Percentiles rank a stretch among this genome's conserved stretches.
These are phyloP conservation scores for Exophiala viscosa DNA, from an alignment of 2,329 filamentous ascomycete genomes.

Conservation along the genomic window DNA sequence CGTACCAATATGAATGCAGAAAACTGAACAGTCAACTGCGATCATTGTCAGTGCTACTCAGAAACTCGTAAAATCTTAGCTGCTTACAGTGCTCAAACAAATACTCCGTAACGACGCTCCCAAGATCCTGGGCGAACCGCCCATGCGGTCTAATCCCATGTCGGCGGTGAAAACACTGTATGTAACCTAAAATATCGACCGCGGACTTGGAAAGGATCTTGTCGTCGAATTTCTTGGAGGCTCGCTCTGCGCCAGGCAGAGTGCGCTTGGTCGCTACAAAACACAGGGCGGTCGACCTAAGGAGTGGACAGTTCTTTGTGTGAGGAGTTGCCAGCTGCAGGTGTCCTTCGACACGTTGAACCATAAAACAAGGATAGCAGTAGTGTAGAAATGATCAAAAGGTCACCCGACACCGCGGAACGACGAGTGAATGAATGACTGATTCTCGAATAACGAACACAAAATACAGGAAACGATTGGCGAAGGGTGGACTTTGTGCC, in stretches of 20 bases:
- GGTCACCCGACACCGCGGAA: constrained; percentile 16
- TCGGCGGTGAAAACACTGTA: not conserved
- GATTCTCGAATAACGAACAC: constrained; percentile 1
- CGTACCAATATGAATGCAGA: constrained; percentile 44
- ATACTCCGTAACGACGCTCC: constrained; percentile 34
- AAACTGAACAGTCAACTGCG: constrained; percentile 43
- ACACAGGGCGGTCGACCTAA: constrained; percentile 7
- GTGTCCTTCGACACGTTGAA: constrained; percentile 10
- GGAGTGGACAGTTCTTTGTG: constrained; percentile 22
- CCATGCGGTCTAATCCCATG: constrained; percentile 20
- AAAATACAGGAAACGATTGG: not conserved
- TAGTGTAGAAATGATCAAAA: constrained; percentile 5
- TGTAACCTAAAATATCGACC: not conserved
- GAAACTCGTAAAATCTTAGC: not conserved
- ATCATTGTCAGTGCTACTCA: constrained; percentile 14
- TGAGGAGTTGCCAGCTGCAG: not conserved
- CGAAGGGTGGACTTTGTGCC: not conserved
- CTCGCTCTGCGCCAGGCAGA: constrained; percentile 18
- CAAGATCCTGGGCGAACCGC: constrained; percentile 30
- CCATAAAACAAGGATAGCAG: constrained; percentile 4
- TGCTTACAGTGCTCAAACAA: constrained; percentile 41
- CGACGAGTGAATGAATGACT: constrained; percentile 2
- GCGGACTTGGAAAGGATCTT: not conserved
- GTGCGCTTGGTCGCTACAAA: constrained; percentile 7
- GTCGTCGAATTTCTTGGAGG: not conserved